phyloP scores from a whole-genome alignment of 2,329 filamentous ascomycete species.

The Aureobasidium leucospermi region DNA sequence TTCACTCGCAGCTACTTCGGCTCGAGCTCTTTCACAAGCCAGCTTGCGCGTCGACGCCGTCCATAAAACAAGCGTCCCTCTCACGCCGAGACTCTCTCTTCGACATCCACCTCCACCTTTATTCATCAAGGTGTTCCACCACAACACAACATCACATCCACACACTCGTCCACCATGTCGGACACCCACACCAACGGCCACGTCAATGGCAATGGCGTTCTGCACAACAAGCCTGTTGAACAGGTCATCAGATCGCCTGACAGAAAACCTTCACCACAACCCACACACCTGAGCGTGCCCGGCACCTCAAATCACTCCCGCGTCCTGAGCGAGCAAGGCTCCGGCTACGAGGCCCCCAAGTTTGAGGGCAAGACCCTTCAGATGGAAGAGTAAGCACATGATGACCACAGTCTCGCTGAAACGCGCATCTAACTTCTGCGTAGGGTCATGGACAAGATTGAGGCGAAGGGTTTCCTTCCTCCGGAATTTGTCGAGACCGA shows the following conservation, averaged over 20 bases:
- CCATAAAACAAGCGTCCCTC: background rate
- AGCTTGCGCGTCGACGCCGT: background rate
- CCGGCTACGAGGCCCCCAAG: conserved; percentile 89
- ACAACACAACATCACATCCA: background rate
- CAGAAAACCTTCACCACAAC: conserved; percentile 76
- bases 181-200: background rate
- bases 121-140: conserved; percentile 5
- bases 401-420: background rate
- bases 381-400: conserved; percentile 61
- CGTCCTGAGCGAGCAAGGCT: conserved; percentile 77
- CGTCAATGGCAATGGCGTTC: conserved; percentile 1
- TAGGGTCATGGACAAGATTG: conserved; percentile 72
- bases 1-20: background rate
- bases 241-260: conserved; percentile 44
- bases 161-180: background rate
- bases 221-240: conserved; percentile 52
- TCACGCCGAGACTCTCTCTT: background rate
- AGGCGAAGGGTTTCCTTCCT: conserved; percentile 79
- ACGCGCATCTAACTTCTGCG: conserved; percentile 20
- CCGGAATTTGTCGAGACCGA: conserved; percentile 74
- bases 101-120: conserved; percentile 6
- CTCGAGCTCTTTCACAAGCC: background rate
- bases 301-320: conserved; percentile 53
- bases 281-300: conserved; percentile 73
- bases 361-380: conserved; percentile 90